Base-by-base conservation (phyloP, 2,329 filamentous ascomycete species). In the Pseudofabraea citricarpa region DNA sequence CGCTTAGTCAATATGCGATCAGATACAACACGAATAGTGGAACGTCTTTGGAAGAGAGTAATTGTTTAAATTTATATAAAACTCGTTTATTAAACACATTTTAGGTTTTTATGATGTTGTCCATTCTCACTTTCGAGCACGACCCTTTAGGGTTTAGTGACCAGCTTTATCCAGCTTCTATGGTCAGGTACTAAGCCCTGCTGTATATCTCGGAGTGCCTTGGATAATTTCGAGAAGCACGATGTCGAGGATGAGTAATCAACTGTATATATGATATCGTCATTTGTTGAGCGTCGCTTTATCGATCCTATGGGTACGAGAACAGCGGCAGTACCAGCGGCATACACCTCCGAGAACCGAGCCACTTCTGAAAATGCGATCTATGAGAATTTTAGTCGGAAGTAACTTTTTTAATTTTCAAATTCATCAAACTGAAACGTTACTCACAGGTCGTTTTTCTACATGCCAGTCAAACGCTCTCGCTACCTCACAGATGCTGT, bases 261-360 rank as follows among this genome's bases (percentile, higher is more conserved):
- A 8, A 70, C 57, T 29, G 80, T 70, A 55, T 75, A 82, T 2
- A 67, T 72, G 41, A 78, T 66, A 24, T 66, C 72, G 62, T 81
- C 75, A 13, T 57, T 55, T 39, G 58, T 32, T 20, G 63, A 60
- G 16, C 71, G 75, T 57, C 88, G 79, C 3, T 85, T 90, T 64
- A 96, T 94, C 54, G 85, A 90, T 47, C 85, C 84, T 65, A 95
- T 90, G 3, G 90, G 90, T 5, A 95, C 89, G 44, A 96, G 72
- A 0, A 87, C 86, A 0, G 90, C 90, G 0, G 90, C 90, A 0
- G 90, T 95, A 2, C 90, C 90, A 4, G 88, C 89, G 4, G 90
- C 90, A 67, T 95, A 82, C 40, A 96, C 81, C 65, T 95, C 90
- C 39, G 59, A 37, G 35, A 37, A 37, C 19, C 19, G 35, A 22